Evolutionary conservation across 257 asterid genomes (phyloP).

Genomic region (Solanum dulcamara): DNA sequence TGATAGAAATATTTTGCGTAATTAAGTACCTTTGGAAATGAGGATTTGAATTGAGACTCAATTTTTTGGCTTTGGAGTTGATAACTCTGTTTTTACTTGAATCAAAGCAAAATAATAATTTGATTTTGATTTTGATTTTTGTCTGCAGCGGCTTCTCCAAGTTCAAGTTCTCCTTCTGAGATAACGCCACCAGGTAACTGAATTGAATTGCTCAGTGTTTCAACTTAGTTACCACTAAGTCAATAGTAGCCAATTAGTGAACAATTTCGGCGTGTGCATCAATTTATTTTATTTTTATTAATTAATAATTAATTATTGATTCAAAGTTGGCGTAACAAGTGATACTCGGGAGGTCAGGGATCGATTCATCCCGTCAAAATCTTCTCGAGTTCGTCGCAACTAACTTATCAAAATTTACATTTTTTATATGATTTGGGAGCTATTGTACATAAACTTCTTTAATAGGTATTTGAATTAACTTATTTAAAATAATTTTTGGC

Average conservation of each 20-base stretch:
- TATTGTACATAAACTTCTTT: too few relatives aligned
- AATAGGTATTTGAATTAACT: too few relatives aligned
- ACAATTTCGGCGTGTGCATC: not conserved
- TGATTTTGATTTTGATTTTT: not conserved
- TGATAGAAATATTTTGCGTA: too few relatives aligned
- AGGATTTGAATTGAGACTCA: not conserved
- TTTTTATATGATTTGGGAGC: too few relatives aligned
- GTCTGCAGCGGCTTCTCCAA: not conserved
- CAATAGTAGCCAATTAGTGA: not conserved
- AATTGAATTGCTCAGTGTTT: not conserved
- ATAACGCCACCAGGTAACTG: not conserved
- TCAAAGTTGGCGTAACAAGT: too few relatives aligned
- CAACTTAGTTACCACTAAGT: not conserved
- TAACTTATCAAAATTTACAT: too few relatives aligned
- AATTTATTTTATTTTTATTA: not conserved
- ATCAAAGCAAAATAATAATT: not conserved
- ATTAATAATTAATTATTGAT: not conserved
- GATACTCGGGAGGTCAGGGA: too few relatives aligned
- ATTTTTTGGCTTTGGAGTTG: not conserved
- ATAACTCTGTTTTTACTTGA: not conserved
- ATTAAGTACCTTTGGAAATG: too few relatives aligned
- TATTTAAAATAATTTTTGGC: too few relatives aligned
- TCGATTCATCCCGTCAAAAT: too few relatives aligned
- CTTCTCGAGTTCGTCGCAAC: too few relatives aligned
- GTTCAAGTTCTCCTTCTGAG: not conserved